These are phyloP conservation scores for Trichoderma asperelloides DNA, from an alignment of 495 filamentous ascomycete species.

Conservation along the genomic window DNA sequence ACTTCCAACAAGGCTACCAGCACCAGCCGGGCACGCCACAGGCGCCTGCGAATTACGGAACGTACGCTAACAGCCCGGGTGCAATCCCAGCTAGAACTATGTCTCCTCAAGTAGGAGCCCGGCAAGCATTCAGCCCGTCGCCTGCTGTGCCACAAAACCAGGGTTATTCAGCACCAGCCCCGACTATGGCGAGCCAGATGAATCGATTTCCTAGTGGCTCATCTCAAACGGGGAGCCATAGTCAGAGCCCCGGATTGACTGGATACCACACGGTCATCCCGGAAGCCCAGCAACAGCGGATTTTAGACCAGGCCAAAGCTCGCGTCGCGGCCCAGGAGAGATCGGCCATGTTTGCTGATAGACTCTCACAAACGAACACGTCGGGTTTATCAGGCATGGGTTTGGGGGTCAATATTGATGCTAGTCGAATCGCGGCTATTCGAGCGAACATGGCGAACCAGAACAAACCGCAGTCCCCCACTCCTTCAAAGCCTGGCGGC, in stretches of 20 bases:
- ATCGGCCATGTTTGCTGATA: conserved; percentile 10
- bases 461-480: conserved; percentile 18
- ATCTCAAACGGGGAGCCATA: neutral
- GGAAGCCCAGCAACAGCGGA: conserved; percentile 26
- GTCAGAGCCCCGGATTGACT: conserved; percentile 15
- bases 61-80: conserved; percentile 23
- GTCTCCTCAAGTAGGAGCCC: conserved; percentile 22
- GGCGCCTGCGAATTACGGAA: conserved; percentile 15
- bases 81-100: conserved; percentile 19
- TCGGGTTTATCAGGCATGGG: conserved; percentile 30
- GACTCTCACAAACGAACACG: conserved; percentile 17
- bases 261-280: conserved; percentile 31
- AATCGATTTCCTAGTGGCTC: neutral
- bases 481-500: conserved; percentile 9
- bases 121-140: conserved; percentile 21
- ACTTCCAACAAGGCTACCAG: conserved; percentile 15
- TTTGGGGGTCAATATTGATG: conserved; percentile 26
- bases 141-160: conserved; percentile 25
- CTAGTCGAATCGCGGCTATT: conserved; percentile 26
- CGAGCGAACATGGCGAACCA: conserved; percentile 26
- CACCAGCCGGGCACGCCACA: conserved; percentile 22
- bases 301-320: conserved; percentile 38
- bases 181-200: conserved; percentile 1
- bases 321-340: conserved; percentile 20
- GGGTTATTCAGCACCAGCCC: conserved; percentile 7